Evolutionary conservation across 805 yeast genomes (phyloP).

Genomic region (Candida bentonensis): DNA sequence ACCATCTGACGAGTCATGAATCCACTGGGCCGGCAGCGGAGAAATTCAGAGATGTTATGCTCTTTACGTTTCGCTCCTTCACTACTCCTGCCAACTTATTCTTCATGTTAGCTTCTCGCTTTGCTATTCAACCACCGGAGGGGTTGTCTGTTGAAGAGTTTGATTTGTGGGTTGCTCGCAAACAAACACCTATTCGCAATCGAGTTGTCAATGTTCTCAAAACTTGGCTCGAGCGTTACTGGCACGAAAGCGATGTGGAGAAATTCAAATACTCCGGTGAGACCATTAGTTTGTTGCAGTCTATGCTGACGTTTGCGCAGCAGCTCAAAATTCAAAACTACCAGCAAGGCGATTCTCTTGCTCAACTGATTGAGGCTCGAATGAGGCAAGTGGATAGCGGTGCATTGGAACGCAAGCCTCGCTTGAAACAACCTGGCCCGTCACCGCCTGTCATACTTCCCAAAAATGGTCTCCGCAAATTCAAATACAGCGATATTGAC

Average conservation of each 20-base stretch:
- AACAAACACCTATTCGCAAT: constrained; percentile 50
- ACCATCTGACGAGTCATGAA: constrained; percentile 67
- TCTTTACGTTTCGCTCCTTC: constrained; percentile 65
- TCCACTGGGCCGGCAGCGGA: neutral
- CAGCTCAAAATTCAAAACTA: constrained; percentile 27
- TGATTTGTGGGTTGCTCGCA: constrained; percentile 58
- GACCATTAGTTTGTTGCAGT: constrained; percentile 17
- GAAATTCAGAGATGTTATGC: constrained; percentile 51
- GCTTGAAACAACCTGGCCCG: neutral
- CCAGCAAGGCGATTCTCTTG: constrained; percentile 30
- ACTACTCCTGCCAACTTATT: constrained; percentile 52
- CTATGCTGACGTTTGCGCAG: constrained; percentile 27
- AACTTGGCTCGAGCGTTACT: constrained; percentile 50
- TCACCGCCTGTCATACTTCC: constrained; percentile 18
- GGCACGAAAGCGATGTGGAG: constrained; percentile 33
- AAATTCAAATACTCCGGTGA: constrained; percentile 4
- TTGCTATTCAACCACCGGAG: constrained; percentile 67
- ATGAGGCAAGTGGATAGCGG: constrained; percentile 11
- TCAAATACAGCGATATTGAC: constrained; percentile 53
- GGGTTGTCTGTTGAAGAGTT: constrained; percentile 68
- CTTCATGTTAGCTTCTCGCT: constrained; percentile 45
- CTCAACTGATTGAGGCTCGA: constrained; percentile 25
- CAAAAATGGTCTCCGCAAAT: constrained; percentile 15
- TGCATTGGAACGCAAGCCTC: constrained; percentile 5
- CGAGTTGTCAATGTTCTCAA: constrained; percentile 56